Conservation (phyloP, 306 rosid species). For the Begonia peltatifolia region DNA sequence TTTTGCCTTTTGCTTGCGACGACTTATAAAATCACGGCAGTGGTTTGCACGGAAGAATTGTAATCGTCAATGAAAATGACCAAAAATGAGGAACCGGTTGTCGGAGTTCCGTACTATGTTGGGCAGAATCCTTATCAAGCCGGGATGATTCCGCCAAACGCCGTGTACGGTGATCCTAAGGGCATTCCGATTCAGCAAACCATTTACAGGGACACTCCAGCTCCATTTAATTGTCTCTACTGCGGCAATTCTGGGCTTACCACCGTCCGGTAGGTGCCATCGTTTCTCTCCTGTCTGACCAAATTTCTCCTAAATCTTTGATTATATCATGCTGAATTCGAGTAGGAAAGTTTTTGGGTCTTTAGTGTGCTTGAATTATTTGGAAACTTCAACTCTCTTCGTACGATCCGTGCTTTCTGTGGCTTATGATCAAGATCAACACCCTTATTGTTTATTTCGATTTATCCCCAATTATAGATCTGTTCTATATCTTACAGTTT, state of each 20-base stretch:
- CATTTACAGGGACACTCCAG: slow-evolving; percentile 78
- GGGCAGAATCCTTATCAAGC: slow-evolving; percentile 34
- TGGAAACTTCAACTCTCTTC: neutral
- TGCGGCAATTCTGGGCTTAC: slow-evolving; percentile 47
- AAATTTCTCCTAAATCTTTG: neutral
- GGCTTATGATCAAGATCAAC: too few relatives aligned
- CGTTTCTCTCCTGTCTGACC: neutral
- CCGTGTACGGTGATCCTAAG: slow-evolving; percentile 54
- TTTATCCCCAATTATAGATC: too few relatives aligned
- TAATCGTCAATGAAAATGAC: slow-evolving; percentile 14
- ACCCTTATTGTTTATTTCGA: too few relatives aligned
- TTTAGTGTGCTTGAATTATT: neutral
- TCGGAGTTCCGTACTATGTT: slow-evolving; percentile 50
- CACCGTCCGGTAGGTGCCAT: slow-evolving; percentile 24
- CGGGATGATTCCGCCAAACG: slow-evolving; percentile 52
- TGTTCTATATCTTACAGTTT: too few relatives aligned
- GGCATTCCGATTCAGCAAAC: slow-evolving; percentile 71
- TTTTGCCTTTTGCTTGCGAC: too few relatives aligned
- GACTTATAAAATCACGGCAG: too few relatives aligned
- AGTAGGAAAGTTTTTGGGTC: neutral
- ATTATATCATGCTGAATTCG: neutral
- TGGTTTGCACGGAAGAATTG: too few relatives aligned
- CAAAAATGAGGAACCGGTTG: slow-evolving; percentile 25
- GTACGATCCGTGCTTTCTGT: neutral
- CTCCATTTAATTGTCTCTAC: slow-evolving; percentile 58